Evolutionary conservation across 2,329 filamentous ascomycete genomes (phyloP).

Genomic region (Fusarium citri): DNA sequence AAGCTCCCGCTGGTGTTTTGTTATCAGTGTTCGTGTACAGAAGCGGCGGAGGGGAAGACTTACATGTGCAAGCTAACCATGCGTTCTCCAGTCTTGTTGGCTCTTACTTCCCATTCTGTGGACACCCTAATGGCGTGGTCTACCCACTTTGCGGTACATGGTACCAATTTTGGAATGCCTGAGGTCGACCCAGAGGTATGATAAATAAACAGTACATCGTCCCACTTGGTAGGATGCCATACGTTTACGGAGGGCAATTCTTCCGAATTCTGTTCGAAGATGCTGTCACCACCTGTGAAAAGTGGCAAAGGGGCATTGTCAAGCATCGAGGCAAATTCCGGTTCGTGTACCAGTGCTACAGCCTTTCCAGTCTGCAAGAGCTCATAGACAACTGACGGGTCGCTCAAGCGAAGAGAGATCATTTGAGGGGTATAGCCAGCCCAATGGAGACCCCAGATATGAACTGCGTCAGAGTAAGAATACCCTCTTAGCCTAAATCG

Average conservation of each 20-base stretch:
- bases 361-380: conserved; percentile 18
- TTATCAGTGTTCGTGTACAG: not conserved
- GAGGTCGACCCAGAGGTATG: conserved; percentile 43
- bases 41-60: accelerated
- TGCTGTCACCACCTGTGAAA: not conserved
- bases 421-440: conserved; percentile 41
- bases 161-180: conserved; percentile 40
- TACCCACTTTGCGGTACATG: conserved; percentile 32
- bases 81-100: not conserved
- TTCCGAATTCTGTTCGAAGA: not conserved
- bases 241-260: not conserved
- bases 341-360: conserved; percentile 27
- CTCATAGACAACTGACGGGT: conserved; percentile 32
- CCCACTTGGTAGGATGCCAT: not conserved
- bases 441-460: conserved; percentile 34
- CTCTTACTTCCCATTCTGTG: not conserved
- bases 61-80: conserved; percentile 1
- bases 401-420: conserved; percentile 30
- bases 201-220: conserved; percentile 25
- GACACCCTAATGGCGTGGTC: not conserved
- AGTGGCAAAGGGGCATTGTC: conserved; percentile 10
- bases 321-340: not conserved
- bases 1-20: conserved; percentile 26
- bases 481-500: conserved; percentile 27
- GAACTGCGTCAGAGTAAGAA: conserved; percentile 26